phyloP scores from a whole-genome alignment of 306 rosid species.

The Prunus armeniaca region DNA sequence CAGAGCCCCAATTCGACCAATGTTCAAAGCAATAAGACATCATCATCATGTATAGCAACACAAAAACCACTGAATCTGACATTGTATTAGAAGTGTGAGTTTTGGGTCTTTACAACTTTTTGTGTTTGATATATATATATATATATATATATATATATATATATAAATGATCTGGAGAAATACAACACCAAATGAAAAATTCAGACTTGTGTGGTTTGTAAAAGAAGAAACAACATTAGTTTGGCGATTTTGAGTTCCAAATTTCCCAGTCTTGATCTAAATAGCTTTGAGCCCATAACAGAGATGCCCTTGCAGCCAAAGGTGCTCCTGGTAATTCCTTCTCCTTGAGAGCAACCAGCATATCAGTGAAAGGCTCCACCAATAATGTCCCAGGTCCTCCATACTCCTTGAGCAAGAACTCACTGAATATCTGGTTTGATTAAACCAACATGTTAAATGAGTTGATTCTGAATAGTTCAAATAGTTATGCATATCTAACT shows the following conservation, averaged over 20 bases:
- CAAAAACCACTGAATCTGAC: constrained; percentile 34
- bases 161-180: constrained; percentile 22
- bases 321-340: constrained; percentile 42
- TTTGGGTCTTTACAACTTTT: constrained; percentile 25
- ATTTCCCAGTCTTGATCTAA: constrained; percentile 52
- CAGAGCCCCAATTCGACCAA: constrained; percentile 30
- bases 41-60: constrained; percentile 42
- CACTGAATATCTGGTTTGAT: constrained; percentile 46
- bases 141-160: not conserved
- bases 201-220: constrained; percentile 4
- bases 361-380: constrained; percentile 55
- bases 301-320: constrained; percentile 64
- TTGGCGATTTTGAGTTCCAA: constrained; percentile 41
- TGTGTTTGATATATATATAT: constrained; percentile 14
- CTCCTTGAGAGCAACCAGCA: constrained; percentile 44
- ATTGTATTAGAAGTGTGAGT: constrained; percentile 34
- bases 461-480: constrained; percentile 22
- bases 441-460: constrained; percentile 21
- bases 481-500: constrained; percentile 25
- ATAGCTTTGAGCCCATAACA: constrained; percentile 63
- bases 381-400: constrained; percentile 59
- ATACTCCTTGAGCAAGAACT: constrained; percentile 48
- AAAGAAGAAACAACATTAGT: constrained; percentile 11
- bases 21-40: constrained; percentile 38
- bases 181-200: constrained; percentile 15